A percentile compares a stretch with the other conserved stretches of the same genome.
phyloP scores from a whole-genome alignment of 2,329 filamentous ascomycete species.

The Fusarium verticillioides region DNA sequence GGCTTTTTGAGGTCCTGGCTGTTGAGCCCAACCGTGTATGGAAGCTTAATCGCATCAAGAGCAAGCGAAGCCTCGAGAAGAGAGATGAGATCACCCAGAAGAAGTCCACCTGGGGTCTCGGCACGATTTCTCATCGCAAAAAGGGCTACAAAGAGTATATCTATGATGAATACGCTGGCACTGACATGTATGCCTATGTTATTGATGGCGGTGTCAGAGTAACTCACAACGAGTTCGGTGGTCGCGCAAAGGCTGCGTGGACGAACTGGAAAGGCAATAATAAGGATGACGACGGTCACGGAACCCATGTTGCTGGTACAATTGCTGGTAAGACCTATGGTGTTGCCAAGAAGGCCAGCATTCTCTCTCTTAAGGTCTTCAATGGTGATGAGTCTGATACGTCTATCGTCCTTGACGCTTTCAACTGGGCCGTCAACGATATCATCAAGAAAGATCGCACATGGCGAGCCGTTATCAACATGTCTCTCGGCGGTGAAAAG shows the following conservation, averaged over 20 bases:
- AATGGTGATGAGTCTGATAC: conserved; percentile 29
- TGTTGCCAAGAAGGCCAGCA: conserved; percentile 53
- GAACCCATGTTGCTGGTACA: conserved; percentile 34
- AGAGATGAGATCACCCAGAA: conserved; percentile 10
- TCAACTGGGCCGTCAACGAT: conserved; percentile 51
- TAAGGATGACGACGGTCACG: conserved; percentile 21
- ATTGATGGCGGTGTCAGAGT: conserved; percentile 21
- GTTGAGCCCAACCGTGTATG: conserved; percentile 31
- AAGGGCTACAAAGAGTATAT: conserved; percentile 18
- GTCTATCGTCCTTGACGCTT: conserved; percentile 46
- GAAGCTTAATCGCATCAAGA: conserved; percentile 2
- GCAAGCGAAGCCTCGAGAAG: neutral
- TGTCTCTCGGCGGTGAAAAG: conserved; percentile 52
- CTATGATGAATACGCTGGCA: conserved; percentile 25
- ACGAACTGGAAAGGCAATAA: conserved; percentile 7
- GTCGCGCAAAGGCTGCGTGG: conserved; percentile 17
- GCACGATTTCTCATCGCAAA: conserved; percentile 20
- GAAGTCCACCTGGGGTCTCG: conserved; percentile 26
- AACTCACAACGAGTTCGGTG: conserved; percentile 25
- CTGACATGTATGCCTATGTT: conserved; percentile 25
- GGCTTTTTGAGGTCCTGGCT: conserved; percentile 27
- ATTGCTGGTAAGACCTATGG: conserved; percentile 41
- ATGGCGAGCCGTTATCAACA: conserved; percentile 54
- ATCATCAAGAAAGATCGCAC: conserved; percentile 44
- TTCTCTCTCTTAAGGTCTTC: conserved; percentile 58